A percentile compares a stretch with the other conserved stretches of the same genome.
Evolutionary conservation across 345 rosid genomes (phyloP).

Genomic region (Hibiscus tridactylites): DNA sequence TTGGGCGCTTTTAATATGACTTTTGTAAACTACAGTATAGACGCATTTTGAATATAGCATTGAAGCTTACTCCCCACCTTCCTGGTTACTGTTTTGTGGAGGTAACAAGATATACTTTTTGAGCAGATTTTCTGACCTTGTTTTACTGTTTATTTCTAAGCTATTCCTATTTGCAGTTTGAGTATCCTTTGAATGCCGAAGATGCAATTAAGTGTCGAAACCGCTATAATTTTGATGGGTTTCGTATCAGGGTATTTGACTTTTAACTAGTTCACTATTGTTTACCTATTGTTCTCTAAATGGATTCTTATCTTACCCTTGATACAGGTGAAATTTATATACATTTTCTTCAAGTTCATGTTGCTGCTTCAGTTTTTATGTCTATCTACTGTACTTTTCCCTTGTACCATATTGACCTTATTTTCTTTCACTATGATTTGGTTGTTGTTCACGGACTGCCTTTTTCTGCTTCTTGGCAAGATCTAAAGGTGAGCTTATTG

Average conservation of each 20-base stretch:
- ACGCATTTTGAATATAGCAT: slow-evolving; percentile 26
- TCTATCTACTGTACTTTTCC: not conserved
- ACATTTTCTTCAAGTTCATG: not conserved
- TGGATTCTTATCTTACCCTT: not conserved
- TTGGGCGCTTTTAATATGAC: not conserved
- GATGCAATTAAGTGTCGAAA: slow-evolving; percentile 55
- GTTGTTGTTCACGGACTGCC: slow-evolving; percentile 16
- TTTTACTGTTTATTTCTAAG: not conserved
- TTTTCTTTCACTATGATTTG: not conserved
- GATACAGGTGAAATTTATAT: slow-evolving; percentile 14
- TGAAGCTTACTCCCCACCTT: slow-evolving; percentile 24
- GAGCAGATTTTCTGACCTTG: not conserved
- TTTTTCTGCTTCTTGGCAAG: slow-evolving; percentile 13
- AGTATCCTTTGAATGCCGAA: slow-evolving; percentile 45
- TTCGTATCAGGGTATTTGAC: slow-evolving; percentile 34
- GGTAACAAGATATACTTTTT: no score
- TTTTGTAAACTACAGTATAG: slow-evolving; percentile 24
- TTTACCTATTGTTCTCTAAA: not conserved
- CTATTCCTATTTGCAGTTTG: slow-evolving; percentile 29
- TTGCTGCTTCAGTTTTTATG: not conserved
- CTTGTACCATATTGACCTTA: not conserved
- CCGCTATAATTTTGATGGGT: slow-evolving; percentile 60
- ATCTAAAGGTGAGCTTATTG: not conserved
- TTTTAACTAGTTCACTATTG: not conserved
- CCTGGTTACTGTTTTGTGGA: no score